Percentiles rank a stretch among this genome's conserved stretches.
Conservation (phyloP, 192 early-diverging fungal species). For the Podila verticillata region DNA sequence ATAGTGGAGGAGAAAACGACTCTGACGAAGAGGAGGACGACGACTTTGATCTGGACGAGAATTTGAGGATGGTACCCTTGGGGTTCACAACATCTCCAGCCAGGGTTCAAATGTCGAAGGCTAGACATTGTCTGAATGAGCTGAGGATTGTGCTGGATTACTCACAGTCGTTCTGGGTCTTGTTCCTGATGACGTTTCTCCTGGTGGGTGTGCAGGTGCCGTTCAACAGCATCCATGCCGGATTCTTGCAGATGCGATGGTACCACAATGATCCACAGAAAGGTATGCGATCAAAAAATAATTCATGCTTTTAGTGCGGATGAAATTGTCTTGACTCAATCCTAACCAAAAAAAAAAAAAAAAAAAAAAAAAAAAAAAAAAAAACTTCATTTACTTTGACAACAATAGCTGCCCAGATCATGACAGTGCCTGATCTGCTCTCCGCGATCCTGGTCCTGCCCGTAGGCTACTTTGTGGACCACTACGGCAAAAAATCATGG, state of each 20-base stretch:
- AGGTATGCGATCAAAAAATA: slow-evolving; percentile 22
- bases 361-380: too few species aligned
- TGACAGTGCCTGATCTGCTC: slow-evolving; percentile 65
- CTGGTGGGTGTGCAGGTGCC: slow-evolving; percentile 65
- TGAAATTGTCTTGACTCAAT: not conserved
- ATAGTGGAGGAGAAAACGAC: too few species aligned
- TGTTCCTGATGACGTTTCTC: slow-evolving; percentile 59
- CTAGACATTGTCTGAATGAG: not conserved
- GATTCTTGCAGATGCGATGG: slow-evolving; percentile 68
- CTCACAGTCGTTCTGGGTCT: slow-evolving; percentile 58
- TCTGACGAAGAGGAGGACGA: too few species aligned
- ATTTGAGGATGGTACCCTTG: too few species aligned
- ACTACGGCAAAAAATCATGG: slow-evolving; percentile 60
- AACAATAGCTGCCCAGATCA: slow-evolving; percentile 66
- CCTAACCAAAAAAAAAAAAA: too few species aligned
- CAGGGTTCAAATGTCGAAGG: too few species aligned
- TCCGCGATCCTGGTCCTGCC: slow-evolving; percentile 68
- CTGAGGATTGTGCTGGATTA: slow-evolving; percentile 10
- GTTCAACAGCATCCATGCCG: slow-evolving; percentile 70
- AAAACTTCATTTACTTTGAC: not conserved
- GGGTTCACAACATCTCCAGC: not conserved
- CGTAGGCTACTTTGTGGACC: slow-evolving; percentile 67
- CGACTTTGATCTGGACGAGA: too few species aligned
- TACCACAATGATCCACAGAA: slow-evolving; percentile 61
- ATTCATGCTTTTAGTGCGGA: not conserved